Base-by-base conservation (phyloP, 129 eudicot species). In the Logfia minima region DNA sequence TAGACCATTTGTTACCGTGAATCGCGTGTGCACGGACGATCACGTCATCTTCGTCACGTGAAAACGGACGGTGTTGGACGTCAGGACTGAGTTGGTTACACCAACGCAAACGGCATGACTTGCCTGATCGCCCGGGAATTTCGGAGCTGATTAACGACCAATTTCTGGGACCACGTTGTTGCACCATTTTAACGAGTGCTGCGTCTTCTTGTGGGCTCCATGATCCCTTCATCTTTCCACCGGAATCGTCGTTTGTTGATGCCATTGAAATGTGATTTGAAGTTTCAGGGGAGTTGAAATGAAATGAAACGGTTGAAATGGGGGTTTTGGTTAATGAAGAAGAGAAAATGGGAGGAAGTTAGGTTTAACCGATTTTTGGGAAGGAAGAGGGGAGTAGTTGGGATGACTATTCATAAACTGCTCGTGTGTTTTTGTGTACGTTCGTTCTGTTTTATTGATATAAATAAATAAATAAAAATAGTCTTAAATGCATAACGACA, bases 31-130 rank as follows among this genome's bases (percentile, higher is more conserved):
- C 88, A 56, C 75, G 82, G 13, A 87, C 19, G 9, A 91, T 87
- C 2, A 83, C 53, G 9, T 68, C 97, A 35, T 91, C 94, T 79
- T 91, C 97, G 8, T 81, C 82, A 1, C 84, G 88, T 28, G 88
- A 76, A 52, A 91, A 91, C 0, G 94, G 90, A 22, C 87, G 88
- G 84, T 87, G 97, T 19, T 88, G 86, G 10, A 91, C 97, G 32
- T 64, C 70, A 0, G 97, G 97, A 69, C 97, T 87, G 14, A 88
- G 91, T 86, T 91, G 97, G 70, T 91, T 90, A 74, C 89, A 86
- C 96, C 92, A 90, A 72, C 96, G 82, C 6, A 90, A 66, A 4
- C 96, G 83, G 69, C 97, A 91, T 3, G 90, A 88, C 80, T 91
- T 91, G 2, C 97, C 97, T 5, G 97, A 86, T 0, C 97, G 84